Evolutionary conservation across 2,329 filamentous ascomycete genomes (phyloP).

Genomic region (Penicillium sp.): DNA sequence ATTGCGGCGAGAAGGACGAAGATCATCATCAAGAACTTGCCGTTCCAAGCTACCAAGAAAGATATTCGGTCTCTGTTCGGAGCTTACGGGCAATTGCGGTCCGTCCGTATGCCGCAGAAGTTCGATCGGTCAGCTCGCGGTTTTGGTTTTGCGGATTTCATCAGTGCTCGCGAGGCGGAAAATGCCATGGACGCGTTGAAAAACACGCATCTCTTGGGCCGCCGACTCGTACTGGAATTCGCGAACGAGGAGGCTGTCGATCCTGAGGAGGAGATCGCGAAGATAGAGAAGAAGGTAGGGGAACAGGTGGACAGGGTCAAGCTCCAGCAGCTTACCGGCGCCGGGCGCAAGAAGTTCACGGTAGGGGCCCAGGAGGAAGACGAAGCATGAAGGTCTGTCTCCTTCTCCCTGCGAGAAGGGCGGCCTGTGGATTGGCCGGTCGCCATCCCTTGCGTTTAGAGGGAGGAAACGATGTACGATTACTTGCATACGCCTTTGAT

Average conservation of each 20-base stretch:
- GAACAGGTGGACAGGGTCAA: conserved; percentile 87
- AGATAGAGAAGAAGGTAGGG: conserved; percentile 94
- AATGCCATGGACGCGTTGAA: conserved; percentile 88
- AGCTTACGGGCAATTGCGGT: conserved; percentile 86
- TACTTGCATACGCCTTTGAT: conserved; percentile 25
- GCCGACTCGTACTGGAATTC: conserved; percentile 86
- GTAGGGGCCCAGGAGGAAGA: conserved; percentile 68
- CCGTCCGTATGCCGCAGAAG: conserved; percentile 91
- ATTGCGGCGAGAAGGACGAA: conserved; percentile 74
- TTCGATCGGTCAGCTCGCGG: conserved; percentile 85
- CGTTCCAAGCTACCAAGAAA: conserved; percentile 92
- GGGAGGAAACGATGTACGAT: conserved; percentile 26
- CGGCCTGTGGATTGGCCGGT: conserved; percentile 24
- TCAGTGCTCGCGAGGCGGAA: conserved; percentile 81
- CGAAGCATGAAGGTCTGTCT: conserved; percentile 43
- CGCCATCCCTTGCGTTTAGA: conserved; percentile 37
- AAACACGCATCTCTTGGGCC: conserved; percentile 89
- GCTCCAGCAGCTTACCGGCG: conserved; percentile 79
- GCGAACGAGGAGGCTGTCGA: conserved; percentile 84
- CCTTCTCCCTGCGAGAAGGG: conserved; percentile 35
- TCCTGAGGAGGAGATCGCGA: conserved; percentile 91
- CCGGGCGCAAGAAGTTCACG: conserved; percentile 81
- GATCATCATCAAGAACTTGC: conserved; percentile 96
- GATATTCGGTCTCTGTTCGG: conserved; percentile 83
- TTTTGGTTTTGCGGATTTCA: conserved; percentile 96